These are phyloP conservation scores for Passiflora organensis DNA, from an alignment of 345 rosid species.

Conservation along the genomic window DNA sequence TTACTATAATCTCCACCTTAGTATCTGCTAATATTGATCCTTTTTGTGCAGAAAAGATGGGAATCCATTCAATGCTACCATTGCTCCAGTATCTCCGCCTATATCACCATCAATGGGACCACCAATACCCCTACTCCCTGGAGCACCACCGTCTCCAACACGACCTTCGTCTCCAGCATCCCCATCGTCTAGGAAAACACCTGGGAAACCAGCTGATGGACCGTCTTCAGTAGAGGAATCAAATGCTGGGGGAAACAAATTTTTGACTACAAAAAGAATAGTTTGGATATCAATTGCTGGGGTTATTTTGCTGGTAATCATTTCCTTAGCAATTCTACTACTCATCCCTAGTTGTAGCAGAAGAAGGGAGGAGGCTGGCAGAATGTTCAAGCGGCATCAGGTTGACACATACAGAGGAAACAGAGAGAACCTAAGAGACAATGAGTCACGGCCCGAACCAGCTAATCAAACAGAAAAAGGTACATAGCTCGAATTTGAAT, in stretches of 20 bases:
- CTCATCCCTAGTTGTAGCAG: slow-evolving; percentile 47
- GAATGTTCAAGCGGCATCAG: slow-evolving; percentile 56
- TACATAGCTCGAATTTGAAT: slow-evolving; percentile 13
- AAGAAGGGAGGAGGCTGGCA: slow-evolving; percentile 45
- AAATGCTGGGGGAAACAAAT: slow-evolving; percentile 36
- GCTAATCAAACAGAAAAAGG: slow-evolving; percentile 63
- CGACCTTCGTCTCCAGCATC: slow-evolving; percentile 25
- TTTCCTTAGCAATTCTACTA: slow-evolving; percentile 48
- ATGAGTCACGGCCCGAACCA: slow-evolving; percentile 34
- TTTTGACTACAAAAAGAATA: slow-evolving; percentile 44
- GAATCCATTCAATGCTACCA: slow-evolving; percentile 58
- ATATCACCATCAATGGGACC: slow-evolving; percentile 38
- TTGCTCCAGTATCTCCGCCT: slow-evolving; percentile 55
- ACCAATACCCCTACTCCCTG: slow-evolving; percentile 26
- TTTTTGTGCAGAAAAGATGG: slow-evolving; percentile 66
- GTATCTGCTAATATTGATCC: slow-evolving; percentile 15
- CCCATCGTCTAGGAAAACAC: slow-evolving; percentile 30
- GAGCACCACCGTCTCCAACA: slow-evolving; percentile 31
- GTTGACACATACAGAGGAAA: slow-evolving; percentile 60
- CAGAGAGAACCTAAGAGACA: slow-evolving; percentile 53
- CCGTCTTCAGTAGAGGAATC: slow-evolving; percentile 52
- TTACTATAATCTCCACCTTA: no score
- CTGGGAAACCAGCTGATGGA: slow-evolving; percentile 53
- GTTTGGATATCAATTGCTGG: slow-evolving; percentile 78
- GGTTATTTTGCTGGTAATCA: slow-evolving; percentile 45